These are phyloP conservation scores for Lentinula edodes DNA, from an alignment of 768 basidiomycete species.

Conservation along the genomic window DNA sequence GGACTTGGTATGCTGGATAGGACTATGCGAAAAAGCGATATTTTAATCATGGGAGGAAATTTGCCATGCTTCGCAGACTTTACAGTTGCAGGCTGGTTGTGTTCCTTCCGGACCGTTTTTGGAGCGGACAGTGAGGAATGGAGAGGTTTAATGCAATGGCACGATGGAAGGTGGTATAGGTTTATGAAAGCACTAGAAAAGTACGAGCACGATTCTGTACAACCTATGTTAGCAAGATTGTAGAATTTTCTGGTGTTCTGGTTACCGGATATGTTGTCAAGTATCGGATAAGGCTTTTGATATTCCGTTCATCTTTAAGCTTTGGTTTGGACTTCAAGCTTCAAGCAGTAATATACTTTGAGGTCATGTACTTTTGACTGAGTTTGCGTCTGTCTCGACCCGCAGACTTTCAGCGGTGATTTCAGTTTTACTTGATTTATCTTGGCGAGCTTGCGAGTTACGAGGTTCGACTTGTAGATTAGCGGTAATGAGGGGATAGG, in stretches of 20 bases:
- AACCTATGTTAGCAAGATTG: neutral
- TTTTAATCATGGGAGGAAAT: conserved; percentile 8
- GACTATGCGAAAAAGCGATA: conserved; percentile 6
- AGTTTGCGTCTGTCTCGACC: too few relatives aligned
- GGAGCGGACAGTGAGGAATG: conserved; percentile 12
- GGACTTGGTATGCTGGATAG: conserved; percentile 5
- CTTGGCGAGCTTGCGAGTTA: too few relatives aligned
- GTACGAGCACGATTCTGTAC: conserved; percentile 4
- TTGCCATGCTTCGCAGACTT: conserved; percentile 9
- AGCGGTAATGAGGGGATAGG: too few relatives aligned
- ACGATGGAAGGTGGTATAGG: conserved; percentile 10
- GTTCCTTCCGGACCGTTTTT: conserved; percentile 1
- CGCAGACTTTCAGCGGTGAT: too few relatives aligned
- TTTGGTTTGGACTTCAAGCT: too few relatives aligned
- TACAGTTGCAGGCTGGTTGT: conserved; percentile 2
- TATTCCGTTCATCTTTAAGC: too few relatives aligned
- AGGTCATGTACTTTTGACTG: too few relatives aligned
- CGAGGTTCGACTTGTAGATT: too few relatives aligned
- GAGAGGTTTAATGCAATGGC: conserved; percentile 10
- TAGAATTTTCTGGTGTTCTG: neutral
- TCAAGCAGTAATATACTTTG: too few relatives aligned
- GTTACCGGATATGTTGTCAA: too few relatives aligned
- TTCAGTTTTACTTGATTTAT: too few relatives aligned
- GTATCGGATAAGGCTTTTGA: too few relatives aligned
- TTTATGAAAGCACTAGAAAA: conserved; percentile 8